These are phyloP conservation scores for Peterozyma xylosa DNA, from an alignment of 805 yeast species.

Conservation along the genomic window DNA sequence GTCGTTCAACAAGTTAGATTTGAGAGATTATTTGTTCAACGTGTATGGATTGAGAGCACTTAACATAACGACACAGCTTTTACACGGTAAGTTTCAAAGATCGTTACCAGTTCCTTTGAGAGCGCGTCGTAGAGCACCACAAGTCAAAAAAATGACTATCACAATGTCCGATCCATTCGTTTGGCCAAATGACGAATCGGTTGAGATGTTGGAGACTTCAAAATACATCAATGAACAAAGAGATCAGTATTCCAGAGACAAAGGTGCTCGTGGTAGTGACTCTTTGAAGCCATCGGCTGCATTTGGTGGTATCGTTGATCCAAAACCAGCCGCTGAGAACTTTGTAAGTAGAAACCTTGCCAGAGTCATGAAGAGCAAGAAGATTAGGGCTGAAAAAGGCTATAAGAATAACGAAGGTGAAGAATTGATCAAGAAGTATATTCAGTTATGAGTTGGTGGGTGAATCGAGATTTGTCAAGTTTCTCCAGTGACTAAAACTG, in stretches of 20 bases:
- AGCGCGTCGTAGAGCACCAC: slow-evolving; percentile 72
- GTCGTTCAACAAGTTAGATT: slow-evolving; percentile 86
- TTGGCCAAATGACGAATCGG: slow-evolving; percentile 71
- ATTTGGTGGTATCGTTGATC: slow-evolving; percentile 60
- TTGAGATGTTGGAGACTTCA: slow-evolving; percentile 23
- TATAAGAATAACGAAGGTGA: slow-evolving; percentile 20
- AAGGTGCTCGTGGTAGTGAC: slow-evolving; percentile 57
- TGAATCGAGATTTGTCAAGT: no score
- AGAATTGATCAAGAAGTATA: slow-evolving; percentile 30
- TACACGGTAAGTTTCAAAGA: slow-evolving; percentile 63
- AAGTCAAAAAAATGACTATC: slow-evolving; percentile 91
- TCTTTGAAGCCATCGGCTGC: slow-evolving; percentile 58
- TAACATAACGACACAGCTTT: slow-evolving; percentile 78
- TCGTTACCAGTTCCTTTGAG: slow-evolving; percentile 41
- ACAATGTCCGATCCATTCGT: slow-evolving; percentile 94
- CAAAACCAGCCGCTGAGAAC: slow-evolving; percentile 52
- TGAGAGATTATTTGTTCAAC: slow-evolving; percentile 88
- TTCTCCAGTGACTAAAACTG: no score
- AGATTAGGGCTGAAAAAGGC: slow-evolving; percentile 23
- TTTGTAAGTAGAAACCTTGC: slow-evolving; percentile 47
- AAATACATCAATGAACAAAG: slow-evolving; percentile 33
- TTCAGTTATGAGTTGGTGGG: slow-evolving; percentile 15
- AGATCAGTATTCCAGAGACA: slow-evolving; percentile 43
- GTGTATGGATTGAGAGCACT: slow-evolving; percentile 86
- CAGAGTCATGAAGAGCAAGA: slow-evolving; percentile 38